Percentiles rank a stretch among this genome's conserved stretches.
These are phyloP conservation scores for Rhodotorula sp. DNA, from an alignment of 1,284 basidiomycete species.

Conservation along the genomic window DNA sequence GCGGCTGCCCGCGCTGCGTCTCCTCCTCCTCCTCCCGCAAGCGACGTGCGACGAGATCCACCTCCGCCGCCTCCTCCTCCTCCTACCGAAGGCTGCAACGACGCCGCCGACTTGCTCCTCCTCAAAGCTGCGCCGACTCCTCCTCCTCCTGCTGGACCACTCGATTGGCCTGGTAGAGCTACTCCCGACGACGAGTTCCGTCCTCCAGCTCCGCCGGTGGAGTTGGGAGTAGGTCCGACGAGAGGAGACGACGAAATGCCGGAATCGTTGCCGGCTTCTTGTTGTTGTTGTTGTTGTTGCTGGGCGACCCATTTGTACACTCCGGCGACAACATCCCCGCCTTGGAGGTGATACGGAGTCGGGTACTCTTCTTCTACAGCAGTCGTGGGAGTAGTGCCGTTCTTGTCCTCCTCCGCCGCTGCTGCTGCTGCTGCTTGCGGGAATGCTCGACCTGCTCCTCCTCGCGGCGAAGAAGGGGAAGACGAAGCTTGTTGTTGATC, in stretches of 20 bases:
- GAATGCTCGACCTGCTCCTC: not conserved
- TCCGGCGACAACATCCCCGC: constrained; percentile 42
- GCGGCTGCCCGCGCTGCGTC: not conserved
- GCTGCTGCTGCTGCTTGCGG: constrained; percentile 23
- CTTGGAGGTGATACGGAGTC: constrained; percentile 42
- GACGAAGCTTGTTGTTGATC: constrained; percentile 23
- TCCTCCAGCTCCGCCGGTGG: not conserved
- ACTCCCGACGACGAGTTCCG: no score
- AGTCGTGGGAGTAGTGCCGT: not conserved
- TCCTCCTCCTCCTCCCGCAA: not conserved
- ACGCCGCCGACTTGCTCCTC: constrained; percentile 14
- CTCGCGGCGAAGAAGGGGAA: constrained; percentile 22
- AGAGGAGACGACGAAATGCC: not conserved
- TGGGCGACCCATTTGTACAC: constrained; percentile 43
- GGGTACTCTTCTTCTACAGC: constrained; percentile 37
- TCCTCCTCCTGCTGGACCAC: no score
- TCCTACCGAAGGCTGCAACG: not conserved
- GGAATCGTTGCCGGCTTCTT: not conserved
- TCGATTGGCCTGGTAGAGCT: not conserved
- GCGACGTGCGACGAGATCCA: constrained; percentile 1
- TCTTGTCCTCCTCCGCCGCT: not conserved
- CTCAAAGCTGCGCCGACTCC: constrained; percentile 3
- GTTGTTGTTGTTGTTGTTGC: constrained; percentile 4
- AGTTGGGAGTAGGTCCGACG: not conserved
- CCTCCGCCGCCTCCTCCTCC: not conserved